Conservation (phyloP, 495 filamentous ascomycete species). For the Penicillium herquei region DNA sequence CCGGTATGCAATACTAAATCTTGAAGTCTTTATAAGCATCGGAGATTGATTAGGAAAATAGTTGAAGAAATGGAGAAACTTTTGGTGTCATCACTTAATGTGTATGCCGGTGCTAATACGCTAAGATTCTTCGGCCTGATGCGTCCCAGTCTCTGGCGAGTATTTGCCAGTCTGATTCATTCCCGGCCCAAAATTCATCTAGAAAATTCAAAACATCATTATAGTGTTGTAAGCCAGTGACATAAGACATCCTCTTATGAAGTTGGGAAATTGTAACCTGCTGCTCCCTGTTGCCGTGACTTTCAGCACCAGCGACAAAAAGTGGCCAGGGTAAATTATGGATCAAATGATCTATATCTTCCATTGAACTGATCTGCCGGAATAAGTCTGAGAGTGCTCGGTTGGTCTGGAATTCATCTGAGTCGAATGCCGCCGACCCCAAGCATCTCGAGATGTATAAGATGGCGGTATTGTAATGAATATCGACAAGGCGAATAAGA, state of each 20-base stretch:
- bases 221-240: not conserved
- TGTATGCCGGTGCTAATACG: too few species aligned
- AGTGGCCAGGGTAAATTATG: not conserved
- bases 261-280: not conserved
- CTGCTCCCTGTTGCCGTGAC: not conserved
- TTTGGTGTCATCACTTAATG: too few species aligned
- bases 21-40: too few species aligned
- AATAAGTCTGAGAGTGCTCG: not conserved
- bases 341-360: not conserved
- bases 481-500: not conserved
- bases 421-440: not conserved
- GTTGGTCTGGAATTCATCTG: not conserved
- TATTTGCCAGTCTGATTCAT: not conserved
- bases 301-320: not conserved
- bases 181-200: not conserved
- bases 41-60: too few species aligned
- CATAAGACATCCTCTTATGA: not conserved
- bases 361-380: not conserved
- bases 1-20: too few species aligned
- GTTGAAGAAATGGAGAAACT: too few species aligned
- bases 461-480: not conserved
- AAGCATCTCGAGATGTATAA: not conserved
- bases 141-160: not conserved
- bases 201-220: not conserved
- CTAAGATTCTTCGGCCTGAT: not conserved